phyloP scores from a whole-genome alignment of 345 rosid genomes.

The Populus davidiana region DNA sequence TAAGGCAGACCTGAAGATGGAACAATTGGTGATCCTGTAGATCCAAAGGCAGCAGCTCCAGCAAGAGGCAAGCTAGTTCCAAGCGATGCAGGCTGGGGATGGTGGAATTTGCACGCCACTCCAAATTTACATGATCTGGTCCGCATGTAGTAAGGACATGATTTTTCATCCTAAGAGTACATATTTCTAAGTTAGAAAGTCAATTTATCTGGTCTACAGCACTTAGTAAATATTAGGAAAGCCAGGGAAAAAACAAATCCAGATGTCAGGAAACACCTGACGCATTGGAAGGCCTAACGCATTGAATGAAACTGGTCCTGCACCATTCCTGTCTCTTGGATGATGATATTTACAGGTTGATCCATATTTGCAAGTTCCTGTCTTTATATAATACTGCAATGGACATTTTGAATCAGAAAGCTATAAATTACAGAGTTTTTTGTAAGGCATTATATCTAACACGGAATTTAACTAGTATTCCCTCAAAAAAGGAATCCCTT shows the following conservation, averaged over 20 bases:
- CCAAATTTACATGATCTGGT: constrained; percentile 75
- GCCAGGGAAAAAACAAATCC: not conserved
- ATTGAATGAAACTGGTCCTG: constrained; percentile 70
- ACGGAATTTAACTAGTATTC: not conserved
- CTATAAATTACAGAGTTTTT: not conserved
- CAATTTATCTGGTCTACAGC: not conserved
- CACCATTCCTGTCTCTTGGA: constrained; percentile 85
- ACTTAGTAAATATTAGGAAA: not conserved
- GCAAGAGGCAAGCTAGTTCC: constrained; percentile 34
- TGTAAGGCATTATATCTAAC: not conserved
- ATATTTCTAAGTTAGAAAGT: not conserved
- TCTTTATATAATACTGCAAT: constrained; percentile 70
- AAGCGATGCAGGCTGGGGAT: constrained; percentile 61
- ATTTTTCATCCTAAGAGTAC: constrained; percentile 57
- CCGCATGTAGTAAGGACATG: constrained; percentile 77
- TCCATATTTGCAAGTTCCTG: constrained; percentile 86
- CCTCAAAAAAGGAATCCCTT: not conserved
- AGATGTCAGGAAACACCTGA: constrained; percentile 38
- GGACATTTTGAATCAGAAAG: not conserved
- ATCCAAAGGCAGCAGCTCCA: constrained; percentile 40
- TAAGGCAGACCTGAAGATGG: constrained; percentile 56
- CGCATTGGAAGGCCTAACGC: constrained; percentile 73
- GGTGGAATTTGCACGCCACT: constrained; percentile 80
- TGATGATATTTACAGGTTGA: constrained; percentile 82
- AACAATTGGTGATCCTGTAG: constrained; percentile 37